Evolutionary conservation across 1,139 yeast species (phyloP), one percentile per base, ranked within the genome.

Genomic region (Schwanniomyces etchellsii): DNA sequence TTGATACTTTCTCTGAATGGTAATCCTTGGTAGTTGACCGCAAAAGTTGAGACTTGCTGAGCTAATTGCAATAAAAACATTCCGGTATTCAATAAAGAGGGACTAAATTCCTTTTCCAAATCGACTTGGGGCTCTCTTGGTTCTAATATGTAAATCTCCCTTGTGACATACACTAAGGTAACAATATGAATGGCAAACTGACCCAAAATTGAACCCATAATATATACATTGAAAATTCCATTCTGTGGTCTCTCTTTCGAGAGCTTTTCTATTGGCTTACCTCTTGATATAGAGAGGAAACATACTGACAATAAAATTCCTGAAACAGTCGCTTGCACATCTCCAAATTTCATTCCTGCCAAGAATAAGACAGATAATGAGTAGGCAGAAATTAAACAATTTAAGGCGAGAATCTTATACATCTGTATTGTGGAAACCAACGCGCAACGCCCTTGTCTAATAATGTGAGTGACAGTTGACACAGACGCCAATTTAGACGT

Each of bases 401-500:
- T 91, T 64, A 91, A 73, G 0, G 99, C 98, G 54, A 91, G 70
- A 49, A 91, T 91, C 69, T 91, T 91, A 73, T 93, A 93, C 98
- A 91, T 93, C 64, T 91, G 98, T 51, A 91, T 89, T 14, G 98
- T 91, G 11, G 96, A 88, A 34, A 93, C 96, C 47, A 91, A 70
- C 7, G 99, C 96, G 69, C 96, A 86, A 64, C 99, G 88, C 45
- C 99, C 99, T 70, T 93, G 97, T 62, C 99, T 89, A 46, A 91
- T 76, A 43, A 91, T 85, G 51, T 88, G 81, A 32, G 95, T 84
- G 35, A 93, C 96, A 33, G 98, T 82, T 34, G 91, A 76, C 29
- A 93, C 98, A 53, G 83, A 84, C 22, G 96, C 77, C 44, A 91
- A 74, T 55, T 91, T 91, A 16, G 97, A 89, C 13, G 99, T 91